Percentiles rank a stretch among this genome's conserved stretches.
Conservation (phyloP, 768 basidiomycete genomes). For the Collybia nuda region DNA sequence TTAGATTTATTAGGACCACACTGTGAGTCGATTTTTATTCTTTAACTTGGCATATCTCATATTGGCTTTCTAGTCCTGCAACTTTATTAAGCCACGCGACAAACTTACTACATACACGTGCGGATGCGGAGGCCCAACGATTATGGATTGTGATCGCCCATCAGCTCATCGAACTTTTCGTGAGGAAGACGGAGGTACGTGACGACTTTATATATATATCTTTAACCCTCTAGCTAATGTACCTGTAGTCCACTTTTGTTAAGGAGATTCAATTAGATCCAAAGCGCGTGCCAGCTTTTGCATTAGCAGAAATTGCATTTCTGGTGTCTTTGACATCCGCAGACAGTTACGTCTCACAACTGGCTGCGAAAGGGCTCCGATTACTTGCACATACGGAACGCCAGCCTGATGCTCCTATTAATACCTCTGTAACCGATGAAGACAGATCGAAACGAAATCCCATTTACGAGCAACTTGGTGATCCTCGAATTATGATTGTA, state of each 20-base stretch:
- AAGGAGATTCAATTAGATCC: slow-evolving; percentile 50
- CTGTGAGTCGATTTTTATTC: slow-evolving; percentile 35
- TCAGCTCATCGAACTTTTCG: slow-evolving; percentile 58
- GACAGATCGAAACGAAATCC: slow-evolving; percentile 68
- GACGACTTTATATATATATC: not conserved
- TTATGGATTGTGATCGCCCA: slow-evolving; percentile 68
- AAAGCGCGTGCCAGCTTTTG: slow-evolving; percentile 61
- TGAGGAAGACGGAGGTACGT: slow-evolving; percentile 47
- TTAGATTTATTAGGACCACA: slow-evolving; percentile 43
- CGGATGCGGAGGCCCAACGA: slow-evolving; percentile 60
- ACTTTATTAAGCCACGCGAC: slow-evolving; percentile 51
- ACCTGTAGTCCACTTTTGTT: slow-evolving; percentile 27
- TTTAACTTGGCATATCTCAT: not conserved
- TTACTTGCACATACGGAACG: slow-evolving; percentile 68
- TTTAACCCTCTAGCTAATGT: not conserved
- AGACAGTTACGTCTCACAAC: slow-evolving; percentile 62
- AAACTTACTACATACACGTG: slow-evolving; percentile 58
- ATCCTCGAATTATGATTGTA: slow-evolving; percentile 66
- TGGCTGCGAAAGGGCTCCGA: slow-evolving; percentile 70
- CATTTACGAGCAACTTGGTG: slow-evolving; percentile 78
- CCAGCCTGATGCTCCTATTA: slow-evolving; percentile 54
- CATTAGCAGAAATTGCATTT: slow-evolving; percentile 70
- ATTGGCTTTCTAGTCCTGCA: slow-evolving; percentile 31
- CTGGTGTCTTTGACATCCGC: slow-evolving; percentile 71
- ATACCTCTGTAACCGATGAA: slow-evolving; percentile 52